phyloP scores from a whole-genome alignment of 352 stramenopile species.

The Phytophthora ramorum region DNA sequence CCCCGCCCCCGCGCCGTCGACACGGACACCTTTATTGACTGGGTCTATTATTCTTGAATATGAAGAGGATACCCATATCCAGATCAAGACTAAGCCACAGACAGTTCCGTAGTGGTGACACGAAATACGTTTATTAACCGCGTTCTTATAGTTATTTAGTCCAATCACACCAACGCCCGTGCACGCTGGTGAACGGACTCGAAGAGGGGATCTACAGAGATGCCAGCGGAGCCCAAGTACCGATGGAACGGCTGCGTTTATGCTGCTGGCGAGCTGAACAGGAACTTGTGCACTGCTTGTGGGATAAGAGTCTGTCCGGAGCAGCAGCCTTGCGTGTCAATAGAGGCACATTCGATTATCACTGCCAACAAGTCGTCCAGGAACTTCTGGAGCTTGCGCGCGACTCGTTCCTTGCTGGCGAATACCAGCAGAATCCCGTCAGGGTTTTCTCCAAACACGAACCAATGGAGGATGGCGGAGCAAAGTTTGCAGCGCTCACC shows the following conservation, averaged over 20 bases:
- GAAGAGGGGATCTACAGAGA: no score
- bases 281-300: conserved; percentile 26
- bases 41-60: conserved; percentile 50
- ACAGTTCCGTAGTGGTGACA: conserved; percentile 8
- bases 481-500: conserved; percentile 23
- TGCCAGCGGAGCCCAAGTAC: background rate
- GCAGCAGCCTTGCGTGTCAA: conserved; percentile 16
- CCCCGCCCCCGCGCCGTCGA: background rate
- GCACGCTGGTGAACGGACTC: no score
- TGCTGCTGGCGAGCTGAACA: conserved; percentile 6
- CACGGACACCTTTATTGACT: conserved; percentile 6
- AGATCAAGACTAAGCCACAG: conserved; percentile 15
- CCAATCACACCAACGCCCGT: no score
- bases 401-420: conserved; percentile 16
- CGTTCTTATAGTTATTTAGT: background rate
- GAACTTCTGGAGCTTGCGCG: conserved; percentile 26
- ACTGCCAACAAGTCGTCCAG: conserved; percentile 18
- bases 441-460: conserved; percentile 20
- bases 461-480: conserved; percentile 19
- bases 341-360: conserved; percentile 5
- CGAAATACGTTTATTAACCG: conserved; percentile 9
- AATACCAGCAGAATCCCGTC: conserved; percentile 14
- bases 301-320: conserved; percentile 11
- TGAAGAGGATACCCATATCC: conserved; percentile 28
- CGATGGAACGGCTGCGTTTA: background rate